phyloP scores from a whole-genome alignment of 2,329 filamentous ascomycete genomes.

The Herpotrichia juniperi region DNA sequence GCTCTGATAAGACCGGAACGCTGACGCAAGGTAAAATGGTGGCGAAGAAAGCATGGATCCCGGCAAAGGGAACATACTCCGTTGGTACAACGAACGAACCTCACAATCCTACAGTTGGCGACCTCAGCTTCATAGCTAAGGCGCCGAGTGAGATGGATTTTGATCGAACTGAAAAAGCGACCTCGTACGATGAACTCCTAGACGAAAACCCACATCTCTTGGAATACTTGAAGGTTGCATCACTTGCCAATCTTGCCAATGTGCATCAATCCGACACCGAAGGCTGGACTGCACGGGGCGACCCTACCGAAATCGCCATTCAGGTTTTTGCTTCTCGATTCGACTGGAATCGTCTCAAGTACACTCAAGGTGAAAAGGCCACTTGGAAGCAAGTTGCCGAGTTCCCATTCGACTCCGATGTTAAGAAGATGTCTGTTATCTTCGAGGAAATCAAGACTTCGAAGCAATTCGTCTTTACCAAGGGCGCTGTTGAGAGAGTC shows the following conservation, averaged over 20 bases:
- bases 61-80: constrained; percentile 44
- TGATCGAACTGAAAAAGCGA: constrained; percentile 31
- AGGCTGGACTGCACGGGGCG: constrained; percentile 45
- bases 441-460: constrained; percentile 55
- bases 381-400: constrained; percentile 59
- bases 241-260: constrained; percentile 58
- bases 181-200: constrained; percentile 28
- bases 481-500: constrained; percentile 73
- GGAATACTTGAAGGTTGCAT: constrained; percentile 43
- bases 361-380: constrained; percentile 48
- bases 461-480: constrained; percentile 61
- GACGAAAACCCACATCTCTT: constrained; percentile 31
- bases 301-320: constrained; percentile 72
- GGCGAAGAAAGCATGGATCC: constrained; percentile 46
- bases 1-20: constrained; percentile 59
- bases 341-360: constrained; percentile 63
- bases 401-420: constrained; percentile 75
- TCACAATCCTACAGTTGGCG: constrained; percentile 39
- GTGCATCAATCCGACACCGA: constrained; percentile 53
- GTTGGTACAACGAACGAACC: constrained; percentile 43
- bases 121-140: constrained; percentile 31
- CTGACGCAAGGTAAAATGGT: constrained; percentile 47
- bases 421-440: constrained; percentile 79
- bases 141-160: constrained; percentile 34
- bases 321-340: constrained; percentile 76